A percentile compares a stretch with the other conserved stretches of the same genome.
Evolutionary conservation across 345 rosid species (phyloP).

Genomic region (Eucalyptus sp.): DNA sequence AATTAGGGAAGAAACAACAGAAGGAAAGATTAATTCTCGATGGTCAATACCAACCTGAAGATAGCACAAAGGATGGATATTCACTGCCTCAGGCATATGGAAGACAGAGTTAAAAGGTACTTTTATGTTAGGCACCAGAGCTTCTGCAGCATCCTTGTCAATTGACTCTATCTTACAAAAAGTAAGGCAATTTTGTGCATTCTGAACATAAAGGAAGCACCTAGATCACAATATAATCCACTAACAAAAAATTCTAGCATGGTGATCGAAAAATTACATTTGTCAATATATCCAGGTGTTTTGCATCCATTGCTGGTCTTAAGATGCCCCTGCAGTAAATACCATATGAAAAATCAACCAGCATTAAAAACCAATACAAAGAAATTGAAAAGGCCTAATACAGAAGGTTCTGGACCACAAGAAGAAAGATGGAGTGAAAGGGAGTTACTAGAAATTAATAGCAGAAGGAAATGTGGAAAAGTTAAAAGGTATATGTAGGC

Average conservation of each 20-base stretch:
- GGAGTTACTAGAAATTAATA: not conserved
- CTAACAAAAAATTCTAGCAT: not conserved
- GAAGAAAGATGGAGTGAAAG: not conserved
- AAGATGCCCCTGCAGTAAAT: slow-evolving; percentile 61
- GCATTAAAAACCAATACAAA: not conserved
- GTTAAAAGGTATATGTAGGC: not conserved
- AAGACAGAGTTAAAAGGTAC: slow-evolving; percentile 61
- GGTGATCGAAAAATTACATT: slow-evolving; percentile 34
- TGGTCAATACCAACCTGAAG: not conserved
- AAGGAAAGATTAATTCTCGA: not conserved
- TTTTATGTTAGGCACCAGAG: slow-evolving; percentile 46
- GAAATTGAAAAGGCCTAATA: not conserved
- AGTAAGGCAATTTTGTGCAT: slow-evolving; percentile 65
- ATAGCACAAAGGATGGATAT: slow-evolving; percentile 41
- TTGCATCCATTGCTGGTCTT: slow-evolving; percentile 71
- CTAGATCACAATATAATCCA: not conserved
- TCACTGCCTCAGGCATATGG: slow-evolving; percentile 79
- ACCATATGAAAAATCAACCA: not conserved
- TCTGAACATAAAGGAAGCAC: slow-evolving; percentile 32
- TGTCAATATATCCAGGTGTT: slow-evolving; percentile 39
- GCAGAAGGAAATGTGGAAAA: not conserved
- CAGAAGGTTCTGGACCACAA: not conserved
- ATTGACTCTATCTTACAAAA: slow-evolving; percentile 62
- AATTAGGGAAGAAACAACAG: not conserved
- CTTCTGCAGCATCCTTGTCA: slow-evolving; percentile 40